Evolutionary conservation across 1,284 basidiomycete genomes (phyloP), one percentile per base, ranked within the genome.

Genomic region (Rhodotorula sp.): DNA sequence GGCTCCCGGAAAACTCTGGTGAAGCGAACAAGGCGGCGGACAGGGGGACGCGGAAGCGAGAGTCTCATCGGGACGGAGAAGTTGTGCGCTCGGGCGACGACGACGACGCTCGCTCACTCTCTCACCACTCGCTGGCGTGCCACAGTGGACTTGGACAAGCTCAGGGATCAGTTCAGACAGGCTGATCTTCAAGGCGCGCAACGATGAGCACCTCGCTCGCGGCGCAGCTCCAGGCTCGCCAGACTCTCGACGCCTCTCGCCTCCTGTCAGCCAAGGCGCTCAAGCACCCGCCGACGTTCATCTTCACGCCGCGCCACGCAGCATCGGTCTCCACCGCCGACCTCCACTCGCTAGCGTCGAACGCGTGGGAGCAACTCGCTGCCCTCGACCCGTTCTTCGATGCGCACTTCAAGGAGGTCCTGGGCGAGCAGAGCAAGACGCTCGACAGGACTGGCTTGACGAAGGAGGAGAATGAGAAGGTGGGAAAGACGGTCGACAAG

Each of bases 291-390:
- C 74, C 78, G 86, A 86, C 85, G 0, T 99, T 97, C 83, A 87
- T 99, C 62, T 99, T 97, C 81, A 87, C 89, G 31, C 85, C 88
- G 31, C 84, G 85, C 66, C 89, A 92, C 68, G 91, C 92, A 20
- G 86, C 89, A 70, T 83, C 87, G 50, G 88, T 95, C 78, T 92
- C 95, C 80, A 84, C 94, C 68, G 90, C 94, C 78, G 87, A 94
- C 22, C 87, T 99, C 57, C 87, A 91, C 77, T 87, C 91, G 0
- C 85, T 99, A 22, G 94, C 86, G 18, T 82, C 86, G 68, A 93
- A 91, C 79, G 94, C 91, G 20, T 85, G 93, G 72, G 84, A 85
- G 20, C 85, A 85, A 71, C 90, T 90, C 63, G 81, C 86, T 31
- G 81, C 86, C 20, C 79, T 94, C 58, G 86, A 90, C 65, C 83